These are phyloP conservation scores for bread wheat (Triticum aestivum) DNA, from an alignment of 176 grass and related monocot genomes.

Conservation along the genomic window DNA sequence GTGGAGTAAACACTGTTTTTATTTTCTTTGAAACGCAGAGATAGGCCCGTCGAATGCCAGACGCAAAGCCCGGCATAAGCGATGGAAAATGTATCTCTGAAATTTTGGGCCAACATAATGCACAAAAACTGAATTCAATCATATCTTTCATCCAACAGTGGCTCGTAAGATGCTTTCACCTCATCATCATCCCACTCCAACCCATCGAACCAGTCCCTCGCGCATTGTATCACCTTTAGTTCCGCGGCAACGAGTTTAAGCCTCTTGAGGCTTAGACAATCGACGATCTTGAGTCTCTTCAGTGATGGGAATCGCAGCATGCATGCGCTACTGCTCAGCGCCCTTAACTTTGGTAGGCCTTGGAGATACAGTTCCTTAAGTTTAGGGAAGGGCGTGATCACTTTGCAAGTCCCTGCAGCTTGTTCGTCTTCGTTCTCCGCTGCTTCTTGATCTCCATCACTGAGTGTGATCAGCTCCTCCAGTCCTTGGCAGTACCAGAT, in stretches of 20 bases:
- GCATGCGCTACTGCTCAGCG: conserved; percentile 48
- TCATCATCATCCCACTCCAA: conserved; percentile 83
- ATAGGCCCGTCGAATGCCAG: not conserved
- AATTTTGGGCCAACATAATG: not conserved
- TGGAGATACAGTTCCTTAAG: conserved; percentile 69
- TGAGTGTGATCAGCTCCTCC: conserved; percentile 62
- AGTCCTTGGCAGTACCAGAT: conserved; percentile 70
- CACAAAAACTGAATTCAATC: not conserved
- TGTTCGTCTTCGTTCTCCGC: not conserved
- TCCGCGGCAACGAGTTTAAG: conserved; percentile 43
- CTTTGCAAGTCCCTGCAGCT: not conserved
- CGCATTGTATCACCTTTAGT: conserved; percentile 49
- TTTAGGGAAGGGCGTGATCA: conserved; percentile 67
- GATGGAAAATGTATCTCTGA: not conserved
- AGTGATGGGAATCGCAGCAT: conserved; percentile 51
- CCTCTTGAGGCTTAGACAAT: conserved; percentile 69
- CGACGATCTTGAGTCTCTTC: conserved; percentile 56
- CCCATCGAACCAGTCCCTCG: conserved; percentile 61
- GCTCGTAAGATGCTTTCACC: conserved; percentile 47
- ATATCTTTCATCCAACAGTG: conserved; percentile 32
- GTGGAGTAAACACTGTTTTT: not conserved
- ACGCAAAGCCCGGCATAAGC: not conserved
- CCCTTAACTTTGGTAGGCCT: conserved; percentile 46
- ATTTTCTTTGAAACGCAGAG: not conserved
- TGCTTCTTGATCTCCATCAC: conserved; percentile 19